These are phyloP conservation scores for Helicocarpus griseus DNA, from an alignment of 2,329 filamentous ascomycete genomes.

Conservation along the genomic window DNA sequence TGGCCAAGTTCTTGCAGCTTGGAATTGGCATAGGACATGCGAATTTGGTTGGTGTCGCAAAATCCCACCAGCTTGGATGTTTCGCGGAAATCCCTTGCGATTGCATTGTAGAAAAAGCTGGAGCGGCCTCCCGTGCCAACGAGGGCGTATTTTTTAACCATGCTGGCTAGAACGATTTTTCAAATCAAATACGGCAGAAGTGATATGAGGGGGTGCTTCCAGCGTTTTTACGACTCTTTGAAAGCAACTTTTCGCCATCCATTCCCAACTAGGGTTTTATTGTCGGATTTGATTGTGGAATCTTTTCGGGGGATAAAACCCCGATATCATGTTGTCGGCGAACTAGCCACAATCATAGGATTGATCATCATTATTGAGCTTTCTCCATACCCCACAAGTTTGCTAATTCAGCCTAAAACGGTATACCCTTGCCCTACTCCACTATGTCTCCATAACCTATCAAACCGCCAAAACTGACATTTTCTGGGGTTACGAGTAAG, in stretches of 20 bases:
- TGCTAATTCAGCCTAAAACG: too few species aligned
- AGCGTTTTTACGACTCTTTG: too few species aligned
- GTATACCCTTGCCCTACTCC: too few species aligned
- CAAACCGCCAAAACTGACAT: not conserved
- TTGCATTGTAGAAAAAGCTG: conserved; percentile 53
- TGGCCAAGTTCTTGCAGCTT: conserved; percentile 41
- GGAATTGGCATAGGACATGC: conserved; percentile 47
- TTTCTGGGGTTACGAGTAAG: not conserved
- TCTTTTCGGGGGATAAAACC: too few species aligned
- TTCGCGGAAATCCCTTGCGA: conserved; percentile 42
- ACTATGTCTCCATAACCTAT: too few species aligned
- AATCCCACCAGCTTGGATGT: conserved; percentile 47
- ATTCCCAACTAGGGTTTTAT: too few species aligned
- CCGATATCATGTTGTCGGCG: too few species aligned
- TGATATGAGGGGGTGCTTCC: not conserved
- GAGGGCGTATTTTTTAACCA: conserved; percentile 37
- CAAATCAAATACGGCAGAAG: not conserved
- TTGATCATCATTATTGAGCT: too few species aligned
- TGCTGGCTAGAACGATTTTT: not conserved
- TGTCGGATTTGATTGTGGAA: too few species aligned
- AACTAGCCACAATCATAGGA: too few species aligned
- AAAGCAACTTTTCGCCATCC: too few species aligned
- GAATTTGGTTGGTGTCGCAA: conserved; percentile 53
- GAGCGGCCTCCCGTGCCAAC: conserved; percentile 52
- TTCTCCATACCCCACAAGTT: too few species aligned